Evolutionary conservation across 495 filamentous ascomycete species (phyloP).

Genomic region (Podospora fimiseda): DNA sequence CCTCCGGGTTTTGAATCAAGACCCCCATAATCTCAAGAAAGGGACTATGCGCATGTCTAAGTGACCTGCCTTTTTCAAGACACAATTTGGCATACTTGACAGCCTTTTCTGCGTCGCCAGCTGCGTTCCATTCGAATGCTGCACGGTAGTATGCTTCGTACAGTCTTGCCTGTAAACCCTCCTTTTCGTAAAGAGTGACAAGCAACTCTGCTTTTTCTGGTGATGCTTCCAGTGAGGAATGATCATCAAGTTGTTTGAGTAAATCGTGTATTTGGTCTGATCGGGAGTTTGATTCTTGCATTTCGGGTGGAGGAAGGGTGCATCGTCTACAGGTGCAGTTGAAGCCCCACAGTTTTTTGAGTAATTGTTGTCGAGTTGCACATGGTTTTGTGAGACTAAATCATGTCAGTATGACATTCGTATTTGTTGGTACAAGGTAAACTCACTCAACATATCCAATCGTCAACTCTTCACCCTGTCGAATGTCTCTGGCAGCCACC

Average conservation of each 20-base stretch:
- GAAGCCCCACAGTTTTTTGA: constrained; percentile 30
- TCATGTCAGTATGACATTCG: not conserved
- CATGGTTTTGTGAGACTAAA: constrained; percentile 25
- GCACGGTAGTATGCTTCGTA: constrained; percentile 1
- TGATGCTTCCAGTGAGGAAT: constrained; percentile 7
- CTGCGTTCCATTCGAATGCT: not conserved
- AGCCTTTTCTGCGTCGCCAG: not conserved
- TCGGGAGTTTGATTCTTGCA: constrained; percentile 27
- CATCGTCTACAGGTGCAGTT: constrained; percentile 30
- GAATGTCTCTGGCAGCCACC: not conserved
- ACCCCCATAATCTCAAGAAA: not conserved
- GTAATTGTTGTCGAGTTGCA: constrained; percentile 17
- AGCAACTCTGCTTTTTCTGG: not conserved
- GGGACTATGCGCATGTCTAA: not conserved
- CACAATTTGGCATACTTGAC: not conserved
- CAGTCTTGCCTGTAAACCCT: not conserved
- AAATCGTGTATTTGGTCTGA: constrained; percentile 20
- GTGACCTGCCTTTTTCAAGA: not conserved
- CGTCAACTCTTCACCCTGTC: not conserved
- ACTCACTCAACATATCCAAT: not conserved
- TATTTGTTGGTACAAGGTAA: not conserved
- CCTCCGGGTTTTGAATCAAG: not conserved
- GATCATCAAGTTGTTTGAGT: constrained; percentile 27
- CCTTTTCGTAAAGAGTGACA: not conserved
- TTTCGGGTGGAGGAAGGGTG: constrained; percentile 20